Conservation (phyloP, 257 asterid species). For the Leonotis leonurus region DNA sequence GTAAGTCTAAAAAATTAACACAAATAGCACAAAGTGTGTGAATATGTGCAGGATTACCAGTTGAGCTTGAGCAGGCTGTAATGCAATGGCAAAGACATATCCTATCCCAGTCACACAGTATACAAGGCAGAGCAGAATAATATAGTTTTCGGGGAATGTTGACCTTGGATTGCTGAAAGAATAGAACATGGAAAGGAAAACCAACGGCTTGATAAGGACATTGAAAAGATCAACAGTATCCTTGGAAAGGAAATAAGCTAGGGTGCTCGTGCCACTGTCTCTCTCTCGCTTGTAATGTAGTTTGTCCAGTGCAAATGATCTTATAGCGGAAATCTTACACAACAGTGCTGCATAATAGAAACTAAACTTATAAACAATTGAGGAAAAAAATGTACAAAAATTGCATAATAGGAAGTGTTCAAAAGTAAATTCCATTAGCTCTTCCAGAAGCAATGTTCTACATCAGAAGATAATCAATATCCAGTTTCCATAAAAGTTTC, state of each 20-base stretch:
- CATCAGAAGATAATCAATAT: not conserved
- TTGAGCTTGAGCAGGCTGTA: slow-evolving; percentile 85
- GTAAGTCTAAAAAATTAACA: not conserved
- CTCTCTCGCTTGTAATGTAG: slow-evolving; percentile 73
- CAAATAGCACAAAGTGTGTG: not conserved
- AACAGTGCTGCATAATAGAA: slow-evolving; percentile 68
- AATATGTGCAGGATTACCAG: slow-evolving; percentile 42
- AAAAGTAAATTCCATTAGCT: not conserved
- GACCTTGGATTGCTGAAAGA: slow-evolving; percentile 92
- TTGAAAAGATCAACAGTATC: slow-evolving; percentile 82
- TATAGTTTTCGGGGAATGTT: slow-evolving; percentile 62
- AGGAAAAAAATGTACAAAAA: not conserved
- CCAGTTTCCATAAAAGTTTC: not conserved
- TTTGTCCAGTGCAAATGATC: slow-evolving; percentile 83
- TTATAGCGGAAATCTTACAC: slow-evolving; percentile 79
- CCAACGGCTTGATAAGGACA: slow-evolving; percentile 76
- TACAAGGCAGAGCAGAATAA: slow-evolving; percentile 62
- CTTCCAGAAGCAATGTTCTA: not conserved
- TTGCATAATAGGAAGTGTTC: not conserved
- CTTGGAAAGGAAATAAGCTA: slow-evolving; percentile 89
- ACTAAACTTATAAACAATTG: slow-evolving; percentile 9
- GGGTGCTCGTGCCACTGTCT: slow-evolving; percentile 82
- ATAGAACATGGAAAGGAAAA: slow-evolving; percentile 88
- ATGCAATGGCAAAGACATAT: slow-evolving; percentile 73
- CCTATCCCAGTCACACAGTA: slow-evolving; percentile 94